A percentile compares a stretch with the other conserved stretches of the same genome.
Conservation (phyloP, 2,329 filamentous ascomycete genomes). For the Cylindrodendrum hubeiense region DNA sequence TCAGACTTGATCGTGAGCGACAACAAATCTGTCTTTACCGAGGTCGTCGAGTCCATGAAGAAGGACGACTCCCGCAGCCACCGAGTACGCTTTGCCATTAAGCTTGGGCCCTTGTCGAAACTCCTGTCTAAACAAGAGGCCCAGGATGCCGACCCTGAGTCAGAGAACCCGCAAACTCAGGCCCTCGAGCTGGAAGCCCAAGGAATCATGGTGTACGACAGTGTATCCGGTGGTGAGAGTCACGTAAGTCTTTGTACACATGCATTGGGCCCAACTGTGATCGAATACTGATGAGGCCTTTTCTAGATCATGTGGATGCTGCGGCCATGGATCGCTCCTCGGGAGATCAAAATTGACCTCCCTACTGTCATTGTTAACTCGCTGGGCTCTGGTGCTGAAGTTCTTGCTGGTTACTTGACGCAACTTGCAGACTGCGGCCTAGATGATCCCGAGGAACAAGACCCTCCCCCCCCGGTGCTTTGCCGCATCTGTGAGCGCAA, state of each 20-base stretch:
- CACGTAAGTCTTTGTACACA: constrained; percentile 76
- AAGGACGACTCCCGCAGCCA: constrained; percentile 94
- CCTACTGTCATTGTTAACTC: constrained; percentile 91
- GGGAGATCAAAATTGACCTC: constrained; percentile 96
- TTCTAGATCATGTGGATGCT: constrained; percentile 99
- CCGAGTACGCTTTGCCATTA: constrained; percentile 84
- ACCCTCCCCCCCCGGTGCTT: constrained; percentile 88
- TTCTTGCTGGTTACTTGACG: constrained; percentile 93
- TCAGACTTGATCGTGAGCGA: constrained; percentile 83
- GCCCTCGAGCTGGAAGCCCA: constrained; percentile 90
- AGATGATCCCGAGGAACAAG: constrained; percentile 80
- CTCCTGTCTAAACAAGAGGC: constrained; percentile 63
- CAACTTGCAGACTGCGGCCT: constrained; percentile 86
- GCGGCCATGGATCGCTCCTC: constrained; percentile 86
- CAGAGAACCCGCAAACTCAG: constrained; percentile 52
- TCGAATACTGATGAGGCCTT: constrained; percentile 44
- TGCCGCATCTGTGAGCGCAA: constrained; percentile 98
- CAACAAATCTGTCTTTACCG: constrained; percentile 83
- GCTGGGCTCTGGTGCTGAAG: constrained; percentile 92
- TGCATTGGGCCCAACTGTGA: not conserved
- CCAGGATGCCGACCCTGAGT: constrained; percentile 48
- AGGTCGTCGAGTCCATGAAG: constrained; percentile 89
- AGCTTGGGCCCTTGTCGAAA: constrained; percentile 77
- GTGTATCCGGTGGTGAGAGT: constrained; percentile 85
- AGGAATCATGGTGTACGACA: constrained; percentile 98